These are phyloP conservation scores for Colletotrichum sp. DNA, from an alignment of 2,329 filamentous ascomycete genomes.

Conservation along the genomic window DNA sequence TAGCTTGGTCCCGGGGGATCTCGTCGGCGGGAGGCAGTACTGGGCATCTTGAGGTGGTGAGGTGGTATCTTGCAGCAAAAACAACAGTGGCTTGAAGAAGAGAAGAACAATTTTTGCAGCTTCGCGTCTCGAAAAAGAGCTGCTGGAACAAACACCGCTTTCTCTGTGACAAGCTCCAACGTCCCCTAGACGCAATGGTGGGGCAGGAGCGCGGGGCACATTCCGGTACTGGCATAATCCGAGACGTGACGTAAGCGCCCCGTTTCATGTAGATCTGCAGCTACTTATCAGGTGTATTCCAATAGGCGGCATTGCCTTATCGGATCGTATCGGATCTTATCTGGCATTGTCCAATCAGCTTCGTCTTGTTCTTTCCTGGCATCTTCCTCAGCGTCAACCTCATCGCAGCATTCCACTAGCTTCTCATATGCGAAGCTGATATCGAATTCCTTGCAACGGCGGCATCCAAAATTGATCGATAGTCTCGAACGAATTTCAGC, in stretches of 20 bases:
- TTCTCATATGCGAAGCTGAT: not conserved
- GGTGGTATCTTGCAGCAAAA: not conserved
- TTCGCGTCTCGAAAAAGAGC: not conserved
- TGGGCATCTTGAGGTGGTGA: conserved; percentile 10
- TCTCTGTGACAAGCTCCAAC: conserved; percentile 12
- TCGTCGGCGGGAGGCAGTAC: not conserved
- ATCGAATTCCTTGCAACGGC: not conserved
- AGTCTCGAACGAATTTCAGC: not conserved
- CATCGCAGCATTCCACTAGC: not conserved
- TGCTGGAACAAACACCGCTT: not conserved
- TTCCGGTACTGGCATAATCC: not conserved
- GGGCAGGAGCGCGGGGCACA: conserved; percentile 14
- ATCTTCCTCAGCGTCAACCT: not conserved
- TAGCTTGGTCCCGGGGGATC: not conserved
- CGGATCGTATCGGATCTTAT: not conserved
- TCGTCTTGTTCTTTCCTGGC: too few relatives aligned
- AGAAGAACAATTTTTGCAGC: not conserved
- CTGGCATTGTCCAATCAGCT: not conserved
- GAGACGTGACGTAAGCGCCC: conserved; percentile 1
- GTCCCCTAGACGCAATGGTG: not conserved
- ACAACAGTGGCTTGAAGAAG: not conserved
- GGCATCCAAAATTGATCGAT: not conserved
- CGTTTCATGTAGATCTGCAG: not conserved
- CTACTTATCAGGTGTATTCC: not conserved
- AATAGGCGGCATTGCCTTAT: not conserved